Evolutionary conservation across 2,329 filamentous ascomycete genomes (phyloP), one percentile per base, ranked within the genome.

Genomic region (Volutella citrinella): DNA sequence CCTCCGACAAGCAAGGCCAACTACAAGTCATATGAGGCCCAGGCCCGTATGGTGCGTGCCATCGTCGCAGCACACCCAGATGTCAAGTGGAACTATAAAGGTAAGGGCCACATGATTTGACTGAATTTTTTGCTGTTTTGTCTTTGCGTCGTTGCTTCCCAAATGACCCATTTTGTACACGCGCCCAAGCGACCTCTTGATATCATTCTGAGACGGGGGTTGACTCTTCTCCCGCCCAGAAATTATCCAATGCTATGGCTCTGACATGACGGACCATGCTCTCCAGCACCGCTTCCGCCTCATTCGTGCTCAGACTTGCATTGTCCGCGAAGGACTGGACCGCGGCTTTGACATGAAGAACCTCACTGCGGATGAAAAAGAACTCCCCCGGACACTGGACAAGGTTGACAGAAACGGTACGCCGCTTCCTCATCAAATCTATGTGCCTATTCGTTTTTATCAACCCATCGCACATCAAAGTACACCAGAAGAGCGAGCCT

Each of bases 21-120:
- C 46, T 82, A 80, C 61, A 74, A 72, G 42, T 68, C 66, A 3
- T 80, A 78, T 52, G 78, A 82, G 55, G 66, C 73, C 0, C 75
- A 78, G 45, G 69, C 71, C 14, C 76, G 79, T 27, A 70, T 83
- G 21, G 64, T 82, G 4, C 72, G 76, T 3, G 78, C 79, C 6
- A 71, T 82, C 16, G 61, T 83, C 1, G 79, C 78, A 0, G 74
- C 76, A 4, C 68, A 76, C 34, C 71, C 71, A 0, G 62, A 64
- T 0, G 50, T 74, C 0, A 76, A 72, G 42, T 70, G 80, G 33
- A 76, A 82, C 54, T 81, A 75, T 56, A 75, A 72, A 50, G 76
- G 79, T 83, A 69, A 63, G 74, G n/a, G n/a, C n/a, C n/a, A n/a
- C n/a, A n/a, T n/a, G n/a, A n/a, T n/a, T n/a, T n/a, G n/a, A n/a